A percentile compares a stretch with the other conserved stretches of the same genome.
Conservation (phyloP, 306 rosid genomes). For the Gynostemma pentaphyllum region DNA sequence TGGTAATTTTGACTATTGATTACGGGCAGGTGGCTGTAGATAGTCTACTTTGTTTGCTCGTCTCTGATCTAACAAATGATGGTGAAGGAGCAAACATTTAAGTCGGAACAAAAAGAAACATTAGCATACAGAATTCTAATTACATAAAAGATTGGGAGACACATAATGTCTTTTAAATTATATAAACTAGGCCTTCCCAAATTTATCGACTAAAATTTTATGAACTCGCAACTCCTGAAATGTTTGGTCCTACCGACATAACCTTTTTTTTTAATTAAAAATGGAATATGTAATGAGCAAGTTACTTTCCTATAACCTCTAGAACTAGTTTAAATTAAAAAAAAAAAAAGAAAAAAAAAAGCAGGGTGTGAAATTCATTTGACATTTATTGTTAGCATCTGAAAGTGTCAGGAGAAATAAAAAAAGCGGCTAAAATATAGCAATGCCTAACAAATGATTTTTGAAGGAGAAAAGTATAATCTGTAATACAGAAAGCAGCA, state of each 20-base stretch:
- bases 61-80: not conserved
- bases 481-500: not conserved
- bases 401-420: not conserved
- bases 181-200: not conserved
- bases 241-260: not conserved
- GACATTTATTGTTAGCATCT: not conserved
- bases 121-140: not conserved
- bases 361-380: not conserved
- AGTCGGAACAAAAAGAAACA: not conserved
- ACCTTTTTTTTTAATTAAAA: not conserved
- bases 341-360: not conserved
- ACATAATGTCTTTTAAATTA: not conserved
- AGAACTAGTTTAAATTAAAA: constrained; percentile 1
- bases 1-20: too few species aligned
- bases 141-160: not conserved
- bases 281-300: not conserved
- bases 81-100: not conserved
- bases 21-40: too few species aligned
- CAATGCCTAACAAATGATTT: not conserved
- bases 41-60: not conserved
- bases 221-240: not conserved
- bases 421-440: too few species aligned
- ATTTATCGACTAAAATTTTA: not conserved
- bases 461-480: not conserved
- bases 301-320: not conserved